Evolutionary conservation across 192 early-diverging fungal genomes (phyloP), one percentile per base, ranked within the genome.

Genomic region (Backusella luteola): DNA sequence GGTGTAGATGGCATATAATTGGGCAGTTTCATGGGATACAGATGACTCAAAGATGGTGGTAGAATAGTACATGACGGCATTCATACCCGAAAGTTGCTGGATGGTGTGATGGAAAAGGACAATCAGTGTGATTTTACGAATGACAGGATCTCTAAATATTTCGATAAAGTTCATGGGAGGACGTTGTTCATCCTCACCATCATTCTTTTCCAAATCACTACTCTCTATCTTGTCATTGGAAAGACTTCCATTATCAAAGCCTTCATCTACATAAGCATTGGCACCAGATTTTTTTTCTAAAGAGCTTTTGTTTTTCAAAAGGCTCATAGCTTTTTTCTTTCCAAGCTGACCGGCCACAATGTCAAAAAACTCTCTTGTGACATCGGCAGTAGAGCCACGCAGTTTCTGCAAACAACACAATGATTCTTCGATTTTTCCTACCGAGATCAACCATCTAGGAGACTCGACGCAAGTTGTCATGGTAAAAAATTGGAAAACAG

Each of bases 61-160:
- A 35, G 89, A 91, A 80, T 95, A 96, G 82, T 92, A 94, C 75
- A 94, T 93, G 49, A 94, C 89, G 12, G 90, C 93, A 78, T 95
- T 95, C 80, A 96, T 94, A 67, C 92, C 94, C 49, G 88, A 91
- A 32, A 95, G 86, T 82, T 95, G 94, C 80, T 96, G 95, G 74
- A 88, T 84, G 34, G 91, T 82, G 81, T 94, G 92, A n/a, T 94
- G 73, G 12, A 87, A 80, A 6, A 93, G 81, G 53, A 90, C 90
- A 41, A 88, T 86, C 14, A 92, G 15, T 0, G 94, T 87, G 67
- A 91, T 88, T 44, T 82, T 79, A n/a, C 88, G 82, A 76, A 93
- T 80, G 44, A 88, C 87, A 73, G 85, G 75, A 2, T 86, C 84
- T 29, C 83, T 85, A 67, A 95, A 83, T 14, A 93, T 85, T 34